A percentile compares a stretch with the other conserved stretches of the same genome.
Evolutionary conservation across 2,329 filamentous ascomycete species (phyloP).

Genomic region (Epichloe glyceriae): DNA sequence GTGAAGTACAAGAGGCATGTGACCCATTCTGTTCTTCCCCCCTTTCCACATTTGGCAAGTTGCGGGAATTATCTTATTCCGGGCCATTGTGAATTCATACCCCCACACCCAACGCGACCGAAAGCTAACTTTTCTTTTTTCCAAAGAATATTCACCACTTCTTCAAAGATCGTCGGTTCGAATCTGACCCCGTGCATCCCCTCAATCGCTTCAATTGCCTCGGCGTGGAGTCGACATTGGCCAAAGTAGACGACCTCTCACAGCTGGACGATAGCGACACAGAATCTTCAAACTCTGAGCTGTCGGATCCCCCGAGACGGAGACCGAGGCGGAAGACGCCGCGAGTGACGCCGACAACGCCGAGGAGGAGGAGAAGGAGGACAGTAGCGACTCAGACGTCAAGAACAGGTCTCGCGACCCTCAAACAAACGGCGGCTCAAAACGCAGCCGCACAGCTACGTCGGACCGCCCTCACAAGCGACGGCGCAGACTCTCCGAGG

Average conservation of each 20-base stretch:
- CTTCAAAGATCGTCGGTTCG: slow-evolving; percentile 6
- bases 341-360: neutral
- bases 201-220: slow-evolving; percentile 4
- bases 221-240: slow-evolving; percentile 3
- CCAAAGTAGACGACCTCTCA: neutral
- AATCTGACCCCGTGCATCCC: slow-evolving; percentile 7
- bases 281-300: neutral
- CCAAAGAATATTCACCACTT: slow-evolving; percentile 11
- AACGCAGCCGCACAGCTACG: neutral
- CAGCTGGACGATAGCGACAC: neutral
- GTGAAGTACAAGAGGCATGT: slow-evolving; percentile 6
- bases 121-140: slow-evolving; percentile 13
- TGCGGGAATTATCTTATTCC: slow-evolving; percentile 12
- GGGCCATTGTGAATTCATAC: neutral
- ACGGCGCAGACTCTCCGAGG: neutral
- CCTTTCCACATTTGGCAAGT: neutral
- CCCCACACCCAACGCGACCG: neutral
- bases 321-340: neutral
- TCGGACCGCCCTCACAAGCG: neutral
- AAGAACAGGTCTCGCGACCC: too few relatives aligned
- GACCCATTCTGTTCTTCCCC: neutral
- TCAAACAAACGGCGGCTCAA: neutral
- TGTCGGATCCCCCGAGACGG: neutral
- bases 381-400: neutral
- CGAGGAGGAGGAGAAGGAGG: neutral